Percentiles rank a stretch among this genome's conserved stretches.
phyloP scores from a whole-genome alignment of 177 flowering plant genomes.

The Tripterygium wilfordii region DNA sequence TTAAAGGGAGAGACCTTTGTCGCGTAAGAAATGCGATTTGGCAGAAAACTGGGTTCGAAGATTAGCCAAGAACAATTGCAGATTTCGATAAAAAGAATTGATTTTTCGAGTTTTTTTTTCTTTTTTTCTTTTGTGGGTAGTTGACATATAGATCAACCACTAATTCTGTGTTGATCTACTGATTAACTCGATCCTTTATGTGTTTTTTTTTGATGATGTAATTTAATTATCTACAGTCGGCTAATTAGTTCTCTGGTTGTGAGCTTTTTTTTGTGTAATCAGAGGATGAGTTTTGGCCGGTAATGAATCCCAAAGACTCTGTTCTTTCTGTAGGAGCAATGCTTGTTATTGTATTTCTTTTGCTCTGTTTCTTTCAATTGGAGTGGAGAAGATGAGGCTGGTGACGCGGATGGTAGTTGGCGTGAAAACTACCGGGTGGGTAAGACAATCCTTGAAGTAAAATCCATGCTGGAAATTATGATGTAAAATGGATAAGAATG shows the following conservation, averaged over 20 bases:
- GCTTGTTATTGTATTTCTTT: background rate
- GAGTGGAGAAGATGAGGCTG: background rate
- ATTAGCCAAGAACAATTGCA: slow-evolving; percentile 12
- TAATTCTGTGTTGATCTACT: no score
- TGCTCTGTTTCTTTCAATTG: background rate
- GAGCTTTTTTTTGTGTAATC: background rate
- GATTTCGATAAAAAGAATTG: background rate
- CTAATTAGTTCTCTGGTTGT: no score
- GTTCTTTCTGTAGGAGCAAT: background rate
- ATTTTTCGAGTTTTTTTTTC: no score
- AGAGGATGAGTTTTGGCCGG: background rate
- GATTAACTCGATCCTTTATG: background rate
- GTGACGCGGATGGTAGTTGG: slow-evolving; percentile 16
- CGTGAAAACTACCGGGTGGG: slow-evolving; percentile 13
- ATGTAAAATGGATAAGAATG: no score
- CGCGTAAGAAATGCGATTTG: slow-evolving; percentile 58
- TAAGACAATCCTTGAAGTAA: slow-evolving; percentile 12
- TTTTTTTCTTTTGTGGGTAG: no score
- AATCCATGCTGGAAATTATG: slow-evolving; percentile 3
- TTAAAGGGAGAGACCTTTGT: slow-evolving; percentile 57
- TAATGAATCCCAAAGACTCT: background rate
- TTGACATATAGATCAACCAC: no score
- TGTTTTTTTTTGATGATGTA: background rate
- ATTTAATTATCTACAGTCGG: background rate
- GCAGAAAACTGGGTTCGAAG: slow-evolving; percentile 52